Percentiles rank a stretch among this genome's conserved stretches.
Conservation (phyloP, 495 filamentous ascomycete species). For the Entonaema liquescens region DNA sequence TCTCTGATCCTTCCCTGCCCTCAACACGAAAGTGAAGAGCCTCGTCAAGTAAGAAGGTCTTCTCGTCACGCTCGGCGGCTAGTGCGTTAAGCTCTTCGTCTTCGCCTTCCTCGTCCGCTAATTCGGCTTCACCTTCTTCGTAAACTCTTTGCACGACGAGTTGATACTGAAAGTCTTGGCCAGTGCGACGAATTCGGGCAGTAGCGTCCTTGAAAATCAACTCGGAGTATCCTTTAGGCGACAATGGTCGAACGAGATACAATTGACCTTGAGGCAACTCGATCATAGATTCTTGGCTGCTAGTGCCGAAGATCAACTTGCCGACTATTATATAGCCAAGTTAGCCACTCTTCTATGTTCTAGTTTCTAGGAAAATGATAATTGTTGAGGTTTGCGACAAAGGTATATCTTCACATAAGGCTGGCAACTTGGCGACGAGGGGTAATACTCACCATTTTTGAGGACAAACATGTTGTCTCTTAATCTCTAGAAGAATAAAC, state of each 20-base stretch:
- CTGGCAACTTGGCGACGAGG: conserved; percentile 1
- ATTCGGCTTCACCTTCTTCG: conserved; percentile 95
- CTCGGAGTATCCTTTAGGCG: conserved; percentile 96
- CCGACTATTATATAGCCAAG: conserved; percentile 66
- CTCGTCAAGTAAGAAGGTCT: conserved; percentile 93
- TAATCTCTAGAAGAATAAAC: background rate
- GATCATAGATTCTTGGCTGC: conserved; percentile 89
- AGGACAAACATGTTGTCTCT: conserved; percentile 49
- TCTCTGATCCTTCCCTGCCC: conserved; percentile 76
- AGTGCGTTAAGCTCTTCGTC: conserved; percentile 74
- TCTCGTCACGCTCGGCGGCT: conserved; percentile 86
- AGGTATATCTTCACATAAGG: conserved; percentile 3
- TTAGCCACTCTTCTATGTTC: conserved; percentile 10
- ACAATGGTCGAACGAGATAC: conserved; percentile 93
- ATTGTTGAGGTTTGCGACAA: background rate
- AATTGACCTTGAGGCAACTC: conserved; percentile 95
- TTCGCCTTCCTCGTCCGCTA: conserved; percentile 83
- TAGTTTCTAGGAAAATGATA: background rate
- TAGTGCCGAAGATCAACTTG: conserved; percentile 91
- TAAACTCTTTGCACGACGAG: conserved; percentile 95
- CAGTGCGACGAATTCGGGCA: conserved; percentile 88
- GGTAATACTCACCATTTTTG: conserved; percentile 45
- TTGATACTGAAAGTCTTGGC: conserved; percentile 95
- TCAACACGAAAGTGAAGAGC: conserved; percentile 87
- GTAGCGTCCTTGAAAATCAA: conserved; percentile 98